These are phyloP conservation scores for Chlamydomonas eustigma DNA, from an alignment of 139 green algal genomes.

Conservation along the genomic window DNA sequence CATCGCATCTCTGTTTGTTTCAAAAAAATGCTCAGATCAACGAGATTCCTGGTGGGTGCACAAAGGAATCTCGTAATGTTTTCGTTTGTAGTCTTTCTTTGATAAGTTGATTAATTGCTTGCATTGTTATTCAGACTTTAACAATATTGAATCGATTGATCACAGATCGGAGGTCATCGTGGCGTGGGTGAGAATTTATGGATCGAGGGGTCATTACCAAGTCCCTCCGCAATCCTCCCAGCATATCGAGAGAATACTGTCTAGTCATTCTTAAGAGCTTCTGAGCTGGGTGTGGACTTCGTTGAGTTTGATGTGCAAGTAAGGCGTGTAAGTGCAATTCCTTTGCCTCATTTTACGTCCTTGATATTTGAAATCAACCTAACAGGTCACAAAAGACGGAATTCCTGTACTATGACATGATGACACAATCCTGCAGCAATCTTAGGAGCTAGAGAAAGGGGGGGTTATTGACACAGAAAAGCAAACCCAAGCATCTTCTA, in stretches of 20 bases:
- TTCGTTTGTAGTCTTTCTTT: no score
- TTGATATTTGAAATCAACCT: no score
- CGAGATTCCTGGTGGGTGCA: no score
- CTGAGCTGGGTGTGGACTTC: conserved; percentile 59
- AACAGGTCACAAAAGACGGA: conserved; percentile 68
- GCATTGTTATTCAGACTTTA: no score
- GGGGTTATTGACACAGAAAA: no score
- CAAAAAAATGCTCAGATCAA: no score
- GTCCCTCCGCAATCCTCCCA: background rate
- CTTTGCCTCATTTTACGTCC: no score
- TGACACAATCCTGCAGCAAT: conserved; percentile 56
- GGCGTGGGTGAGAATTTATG: conserved; percentile 5
- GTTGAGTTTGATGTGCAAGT: conserved; percentile 83
- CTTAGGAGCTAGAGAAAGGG: no score
- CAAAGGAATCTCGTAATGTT: no score
- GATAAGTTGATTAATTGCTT: no score
- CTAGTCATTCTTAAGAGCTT: conserved; percentile 55
- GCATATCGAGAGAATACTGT: conserved; percentile 77
- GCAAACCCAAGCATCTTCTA: no score
- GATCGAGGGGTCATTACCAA: background rate
- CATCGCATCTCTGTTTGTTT: no score
- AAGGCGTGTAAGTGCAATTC: background rate
- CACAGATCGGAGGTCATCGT: background rate
- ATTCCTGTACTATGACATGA: conserved; percentile 84
- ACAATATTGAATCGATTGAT: background rate